These are phyloP conservation scores for Fusarium burgessii DNA, from an alignment of 2,329 filamentous ascomycete genomes.

Conservation along the genomic window DNA sequence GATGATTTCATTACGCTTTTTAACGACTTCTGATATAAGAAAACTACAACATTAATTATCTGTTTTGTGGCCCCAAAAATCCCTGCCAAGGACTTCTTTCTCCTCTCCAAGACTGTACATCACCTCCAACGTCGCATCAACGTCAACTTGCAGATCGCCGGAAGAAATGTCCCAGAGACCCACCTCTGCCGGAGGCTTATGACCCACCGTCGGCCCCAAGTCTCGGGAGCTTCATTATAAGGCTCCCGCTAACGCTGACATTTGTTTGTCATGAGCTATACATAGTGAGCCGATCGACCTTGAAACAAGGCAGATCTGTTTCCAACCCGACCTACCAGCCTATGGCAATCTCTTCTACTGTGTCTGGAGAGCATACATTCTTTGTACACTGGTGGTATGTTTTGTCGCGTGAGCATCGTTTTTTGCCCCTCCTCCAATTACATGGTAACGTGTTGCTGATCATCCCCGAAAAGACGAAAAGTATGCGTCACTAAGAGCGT, in stretches of 20 bases:
- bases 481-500: constrained; percentile 36
- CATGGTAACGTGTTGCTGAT: constrained; percentile 33
- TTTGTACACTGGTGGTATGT: constrained; percentile 24
- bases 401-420: constrained; percentile 34
- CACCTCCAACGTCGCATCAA: constrained; percentile 6
- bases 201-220: constrained; percentile 37
- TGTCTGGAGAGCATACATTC: not conserved
- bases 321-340: constrained; percentile 1
- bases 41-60: not conserved
- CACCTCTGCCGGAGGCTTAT: constrained; percentile 24
- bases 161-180: constrained; percentile 27
- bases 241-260: constrained; percentile 11
- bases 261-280: constrained; percentile 9
- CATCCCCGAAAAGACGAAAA: constrained; percentile 36
- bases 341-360: not conserved
- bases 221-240: constrained; percentile 19
- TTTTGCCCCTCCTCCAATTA: constrained; percentile 32
- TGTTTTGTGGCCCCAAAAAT: not conserved
- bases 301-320: constrained; percentile 18
- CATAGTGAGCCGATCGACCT: constrained; percentile 3
- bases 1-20: constrained; percentile 26
- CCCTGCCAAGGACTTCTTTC: not conserved
- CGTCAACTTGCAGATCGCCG: constrained; percentile 36
- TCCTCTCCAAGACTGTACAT: not conserved
- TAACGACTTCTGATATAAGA: constrained; percentile 17